phyloP scores from a whole-genome alignment of 805 yeast species.

The Candida jianshihensis region DNA sequence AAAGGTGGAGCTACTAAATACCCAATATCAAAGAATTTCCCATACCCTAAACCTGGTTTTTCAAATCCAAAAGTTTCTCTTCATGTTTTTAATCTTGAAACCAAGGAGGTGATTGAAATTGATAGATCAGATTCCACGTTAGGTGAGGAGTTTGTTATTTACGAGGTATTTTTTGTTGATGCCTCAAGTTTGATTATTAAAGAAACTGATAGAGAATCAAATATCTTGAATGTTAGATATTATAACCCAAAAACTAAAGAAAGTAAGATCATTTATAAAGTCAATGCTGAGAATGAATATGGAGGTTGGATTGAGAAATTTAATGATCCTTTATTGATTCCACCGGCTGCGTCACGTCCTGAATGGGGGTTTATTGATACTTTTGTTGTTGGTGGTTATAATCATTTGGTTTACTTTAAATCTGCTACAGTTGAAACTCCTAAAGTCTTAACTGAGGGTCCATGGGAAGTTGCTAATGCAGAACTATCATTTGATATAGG shows the following conservation, averaged over 20 bases:
- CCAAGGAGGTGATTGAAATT: conserved; percentile 26
- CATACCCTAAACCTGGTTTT: conserved; percentile 82
- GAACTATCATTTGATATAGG: conserved; percentile 51
- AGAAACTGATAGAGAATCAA: conserved; percentile 62
- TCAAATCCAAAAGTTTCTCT: conserved; percentile 63
- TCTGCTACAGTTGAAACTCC: conserved; percentile 53
- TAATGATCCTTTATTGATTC: conserved; percentile 50
- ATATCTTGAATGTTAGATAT: conserved; percentile 45
- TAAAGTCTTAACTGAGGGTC: conserved; percentile 58
- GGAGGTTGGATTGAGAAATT: conserved; percentile 76
- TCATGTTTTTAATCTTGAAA: conserved; percentile 33
- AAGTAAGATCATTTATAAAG: conserved; percentile 36
- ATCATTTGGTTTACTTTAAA: conserved; percentile 77
- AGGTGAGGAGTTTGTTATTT: conserved; percentile 46
- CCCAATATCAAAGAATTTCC: conserved; percentile 50
- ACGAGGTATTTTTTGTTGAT: conserved; percentile 66
- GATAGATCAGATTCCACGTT: conserved; percentile 15
- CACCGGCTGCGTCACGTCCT: conserved; percentile 33
- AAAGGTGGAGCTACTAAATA: conserved; percentile 38
- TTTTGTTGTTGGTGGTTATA: conserved; percentile 51
- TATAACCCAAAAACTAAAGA: conserved; percentile 28
- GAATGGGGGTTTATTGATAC: conserved; percentile 75
- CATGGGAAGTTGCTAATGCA: conserved; percentile 81
- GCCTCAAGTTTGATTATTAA: conserved; percentile 41
- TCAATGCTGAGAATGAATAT: conserved; percentile 36